Percentiles rank a stretch among this genome's conserved stretches.
Evolutionary conservation across 2,329 filamentous ascomycete genomes (phyloP).

Genomic region (Fusarium circinatum): DNA sequence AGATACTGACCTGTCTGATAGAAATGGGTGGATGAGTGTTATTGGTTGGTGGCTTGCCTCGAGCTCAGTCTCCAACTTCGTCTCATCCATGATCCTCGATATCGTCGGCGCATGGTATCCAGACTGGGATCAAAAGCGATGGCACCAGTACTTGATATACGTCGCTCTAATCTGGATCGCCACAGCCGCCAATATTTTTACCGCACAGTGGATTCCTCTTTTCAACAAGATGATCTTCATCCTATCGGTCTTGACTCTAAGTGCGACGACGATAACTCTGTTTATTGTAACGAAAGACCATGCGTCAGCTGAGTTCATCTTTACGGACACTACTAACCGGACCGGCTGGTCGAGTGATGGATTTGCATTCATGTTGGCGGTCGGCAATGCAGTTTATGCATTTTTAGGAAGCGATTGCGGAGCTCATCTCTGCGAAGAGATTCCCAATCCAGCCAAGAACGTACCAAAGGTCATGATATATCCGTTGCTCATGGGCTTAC

Average conservation of each 20-base stretch:
- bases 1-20: fast-evolving
- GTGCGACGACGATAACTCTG: slow-evolving; percentile 15
- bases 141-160: slow-evolving; percentile 77
- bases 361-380: slow-evolving; percentile 23
- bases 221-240: slow-evolving; percentile 33
- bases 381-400: slow-evolving; percentile 27
- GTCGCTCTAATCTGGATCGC: slow-evolving; percentile 67
- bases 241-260: slow-evolving; percentile 10
- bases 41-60: slow-evolving; percentile 37
- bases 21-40: slow-evolving; percentile 37
- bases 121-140: slow-evolving; percentile 64
- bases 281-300: slow-evolving; percentile 18
- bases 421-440: slow-evolving; percentile 40
- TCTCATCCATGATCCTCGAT: slow-evolving; percentile 36
- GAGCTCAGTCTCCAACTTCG: slow-evolving; percentile 38
- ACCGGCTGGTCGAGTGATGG: slow-evolving; percentile 32
- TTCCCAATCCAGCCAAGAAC: slow-evolving; percentile 38
- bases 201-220: slow-evolving; percentile 39
- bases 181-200: slow-evolving; percentile 71
- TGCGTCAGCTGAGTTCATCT: slow-evolving; percentile 18
- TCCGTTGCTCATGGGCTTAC: slow-evolving; percentile 31
- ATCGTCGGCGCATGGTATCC: slow-evolving; percentile 49
- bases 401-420: slow-evolving; percentile 39
- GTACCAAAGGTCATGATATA: slow-evolving; percentile 38
- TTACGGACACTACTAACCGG: slow-evolving; percentile 18